phyloP scores from a whole-genome alignment of 805 yeast species.

The Saccharomycopsis vini region DNA sequence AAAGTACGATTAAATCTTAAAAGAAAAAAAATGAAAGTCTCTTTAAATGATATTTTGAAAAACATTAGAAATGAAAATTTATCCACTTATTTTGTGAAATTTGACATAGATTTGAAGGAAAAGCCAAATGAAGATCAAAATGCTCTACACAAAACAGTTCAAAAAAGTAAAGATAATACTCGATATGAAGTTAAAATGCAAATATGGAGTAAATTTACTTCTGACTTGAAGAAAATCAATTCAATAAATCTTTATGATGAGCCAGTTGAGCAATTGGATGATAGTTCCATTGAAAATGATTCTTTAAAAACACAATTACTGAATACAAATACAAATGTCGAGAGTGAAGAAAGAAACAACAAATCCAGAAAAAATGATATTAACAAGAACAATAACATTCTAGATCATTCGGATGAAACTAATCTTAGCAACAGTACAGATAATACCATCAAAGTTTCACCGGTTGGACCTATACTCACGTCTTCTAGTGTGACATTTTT shows the following conservation, averaged over 20 bases:
- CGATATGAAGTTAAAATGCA: slow-evolving; percentile 5
- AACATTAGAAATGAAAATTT: slow-evolving; percentile 1
- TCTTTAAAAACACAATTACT: slow-evolving; percentile 1
- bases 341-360: not conserved
- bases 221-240: slow-evolving; percentile 8
- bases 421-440: too few species aligned
- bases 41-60: slow-evolving; percentile 1
- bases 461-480: slow-evolving; percentile 5
- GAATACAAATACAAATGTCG: not conserved
- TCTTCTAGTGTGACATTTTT: slow-evolving; percentile 5
- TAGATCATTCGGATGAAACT: too few species aligned
- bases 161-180: not conserved
- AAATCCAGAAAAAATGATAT: not conserved
- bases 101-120: not conserved
- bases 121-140: not conserved
- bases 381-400: too few species aligned
- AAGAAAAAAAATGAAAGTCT: not conserved
- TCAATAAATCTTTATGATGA: slow-evolving; percentile 5
- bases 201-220: slow-evolving; percentile 5
- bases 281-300: not conserved
- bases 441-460: not conserved
- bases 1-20: not conserved
- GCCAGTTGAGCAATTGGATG: not conserved
- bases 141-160: not conserved
- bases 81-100: slow-evolving; percentile 1